Percentiles rank a stretch among this genome's conserved stretches.
Evolutionary conservation across 2,329 filamentous ascomycete genomes (phyloP).

Genomic region (Cercospora sp.): DNA sequence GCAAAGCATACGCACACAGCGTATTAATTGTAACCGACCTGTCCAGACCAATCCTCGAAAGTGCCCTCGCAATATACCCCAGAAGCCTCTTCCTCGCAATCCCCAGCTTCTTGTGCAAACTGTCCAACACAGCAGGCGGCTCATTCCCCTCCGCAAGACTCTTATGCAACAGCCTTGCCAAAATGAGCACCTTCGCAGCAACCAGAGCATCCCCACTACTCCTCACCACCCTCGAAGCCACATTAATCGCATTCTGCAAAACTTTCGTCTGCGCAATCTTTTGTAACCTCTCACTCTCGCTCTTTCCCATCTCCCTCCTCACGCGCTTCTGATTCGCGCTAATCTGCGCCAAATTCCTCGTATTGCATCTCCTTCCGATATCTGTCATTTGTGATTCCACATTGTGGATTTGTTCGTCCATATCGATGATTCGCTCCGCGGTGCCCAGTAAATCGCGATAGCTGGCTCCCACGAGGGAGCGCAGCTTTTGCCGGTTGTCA

Average conservation of each 20-base stretch:
- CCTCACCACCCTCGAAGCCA: constrained; percentile 56
- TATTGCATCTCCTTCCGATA: constrained; percentile 77
- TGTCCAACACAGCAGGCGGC: constrained; percentile 58
- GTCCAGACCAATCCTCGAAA: constrained; percentile 41
- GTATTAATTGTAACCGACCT: constrained; percentile 63
- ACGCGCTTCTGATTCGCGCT: constrained; percentile 44
- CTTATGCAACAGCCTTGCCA: constrained; percentile 74
- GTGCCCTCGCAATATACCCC: constrained; percentile 60
- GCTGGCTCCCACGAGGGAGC: constrained; percentile 64
- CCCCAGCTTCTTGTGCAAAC: constrained; percentile 63
- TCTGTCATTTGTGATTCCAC: constrained; percentile 70
- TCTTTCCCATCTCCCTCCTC: constrained; percentile 16
- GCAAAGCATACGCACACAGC: constrained; percentile 78
- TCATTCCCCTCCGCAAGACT: constrained; percentile 59
- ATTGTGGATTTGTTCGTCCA: constrained; percentile 74
- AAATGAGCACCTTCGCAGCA: constrained; percentile 65
- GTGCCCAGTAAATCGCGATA: constrained; percentile 91
- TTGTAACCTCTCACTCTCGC: constrained; percentile 15
- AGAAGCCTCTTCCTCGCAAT: constrained; percentile 65
- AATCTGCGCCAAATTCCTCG: constrained; percentile 67
- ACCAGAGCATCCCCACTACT: constrained; percentile 54
- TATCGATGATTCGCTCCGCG: constrained; percentile 88
- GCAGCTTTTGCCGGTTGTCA: constrained; percentile 65
- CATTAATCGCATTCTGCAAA: constrained; percentile 56
- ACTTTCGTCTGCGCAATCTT: constrained; percentile 41